phyloP scores from a whole-genome alignment of 1,284 basidiomycete species.

The Abortiporus biennis region DNA sequence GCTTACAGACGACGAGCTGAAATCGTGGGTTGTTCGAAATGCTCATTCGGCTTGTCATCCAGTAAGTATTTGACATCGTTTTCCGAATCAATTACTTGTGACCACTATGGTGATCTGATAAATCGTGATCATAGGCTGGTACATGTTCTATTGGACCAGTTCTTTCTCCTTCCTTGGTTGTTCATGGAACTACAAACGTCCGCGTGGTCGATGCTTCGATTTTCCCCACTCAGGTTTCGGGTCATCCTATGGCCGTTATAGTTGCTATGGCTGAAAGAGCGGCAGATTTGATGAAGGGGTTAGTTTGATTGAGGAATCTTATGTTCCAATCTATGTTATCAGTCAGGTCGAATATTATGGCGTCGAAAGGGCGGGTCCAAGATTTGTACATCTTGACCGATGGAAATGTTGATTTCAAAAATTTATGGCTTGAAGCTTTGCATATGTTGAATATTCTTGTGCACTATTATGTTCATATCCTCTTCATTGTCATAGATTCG shows the following conservation, averaged over 20 bases:
- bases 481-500: no score
- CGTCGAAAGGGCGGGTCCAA: no score
- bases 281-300: slow-evolving; percentile 22
- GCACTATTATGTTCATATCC: no score
- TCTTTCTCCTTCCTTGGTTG: slow-evolving; percentile 36
- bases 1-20: slow-evolving; percentile 28
- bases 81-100: background rate
- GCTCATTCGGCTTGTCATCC: slow-evolving; percentile 31
- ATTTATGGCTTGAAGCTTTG: no score
- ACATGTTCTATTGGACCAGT: slow-evolving; percentile 20
- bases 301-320: no score
- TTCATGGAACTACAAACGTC: slow-evolving; percentile 38
- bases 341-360: no score
- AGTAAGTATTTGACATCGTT: slow-evolving; percentile 16
- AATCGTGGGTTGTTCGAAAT: slow-evolving; percentile 21
- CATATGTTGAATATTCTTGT: no score
- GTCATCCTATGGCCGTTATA: slow-evolving; percentile 24
- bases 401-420: no score
- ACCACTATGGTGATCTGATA: background rate
- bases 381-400: no score
- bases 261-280: slow-evolving; percentile 27
- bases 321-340: no score
- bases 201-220: slow-evolving; percentile 43
- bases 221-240: slow-evolving; percentile 30
- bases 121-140: background rate